Base-by-base conservation (phyloP, 2,329 filamentous ascomycete species). In the Colletotrichum incanum region DNA sequence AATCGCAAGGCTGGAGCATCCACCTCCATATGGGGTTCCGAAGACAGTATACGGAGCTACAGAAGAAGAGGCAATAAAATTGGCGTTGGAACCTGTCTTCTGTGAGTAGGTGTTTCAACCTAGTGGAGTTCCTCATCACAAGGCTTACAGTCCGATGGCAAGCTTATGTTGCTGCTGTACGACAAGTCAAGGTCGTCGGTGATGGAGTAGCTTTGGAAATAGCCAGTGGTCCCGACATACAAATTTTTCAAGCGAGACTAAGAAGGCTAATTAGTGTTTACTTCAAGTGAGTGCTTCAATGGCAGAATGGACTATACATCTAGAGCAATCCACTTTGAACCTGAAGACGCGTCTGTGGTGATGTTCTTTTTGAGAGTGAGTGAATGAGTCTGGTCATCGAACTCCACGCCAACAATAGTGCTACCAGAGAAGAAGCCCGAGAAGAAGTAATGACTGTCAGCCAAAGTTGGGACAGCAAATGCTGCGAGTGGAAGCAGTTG, bases 281-380 rank as follows among this genome's bases (percentile, higher is more conserved):
- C 6, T 16, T n/a, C 5, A 23, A 18, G 11, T 11, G 28, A 31
- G 28, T 31, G 3, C 6, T 37, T 26, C 26, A 6, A 2, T 26
- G 18, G 8, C 1, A 41, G 5, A 12, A 3, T 31, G 5, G 8
- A 39, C 2, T 41, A 34, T 65, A 70, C 67, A 28, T 78, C 77
- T 11, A 77, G 59, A 5, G 75, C 65, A 41, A 78, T 76, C 76
- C 71, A 77, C 47, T 69, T 69, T 3, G 67, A 69, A 39, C 74
- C 76, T 16, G 69, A 73, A 1, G 66, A 61, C 6, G 71, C 69
- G 31, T 73, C 68, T n/a, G 74, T 70, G 8, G 74, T 74, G 41
- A 74, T 75, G 58, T 76, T 78, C 28, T 75, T 75, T 16, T 72
- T 73, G 41, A 78, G 61, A 6, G 74, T 75, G 18, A 78, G 75